Evolutionary conservation across 352 stramenopile species (phyloP), one percentile per base, ranked within the genome.

Genomic region (Halophytophthora polymorphica): DNA sequence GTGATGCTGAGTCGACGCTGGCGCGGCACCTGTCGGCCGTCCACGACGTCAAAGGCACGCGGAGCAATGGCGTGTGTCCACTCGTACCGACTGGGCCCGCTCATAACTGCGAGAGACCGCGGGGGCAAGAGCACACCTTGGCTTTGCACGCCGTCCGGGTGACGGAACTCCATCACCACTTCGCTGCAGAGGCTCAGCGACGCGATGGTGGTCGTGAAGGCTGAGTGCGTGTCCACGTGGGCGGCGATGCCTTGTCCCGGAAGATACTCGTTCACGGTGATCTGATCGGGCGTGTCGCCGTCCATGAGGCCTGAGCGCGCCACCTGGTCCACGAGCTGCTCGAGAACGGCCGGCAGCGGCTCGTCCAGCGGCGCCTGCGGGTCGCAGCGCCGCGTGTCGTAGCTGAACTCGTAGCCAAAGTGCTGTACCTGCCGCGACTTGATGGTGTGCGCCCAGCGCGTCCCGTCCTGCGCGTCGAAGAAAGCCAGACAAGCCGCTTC

Each of bases 191-290:
- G 64, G 35, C 80, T 93, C 40, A 96, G 61, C 29, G 83, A 90
- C 28, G 73, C 77, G 53, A 96, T 93, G 12, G 77, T 84, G 7
- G 72, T 77, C 10, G 73, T 88, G 53, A 96, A 97, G 6, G 86
- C 87, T 23, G 79, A 92, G 57, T 96, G 87, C 6, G 87, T 95
- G 58, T 97, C 89, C 22, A 93, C 70, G 50, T 97, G 88, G 22
- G 79, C 79, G 7, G 87, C 74, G 50, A 97, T 96, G 31, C 87
- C 88, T 55, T 96, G 84, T 15, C 88, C 88, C 0, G 86, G 87
- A 34, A 87, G 44, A 69, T 97, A 97, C 51, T 96, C 88, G 58
- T 97, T 97, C 42, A 90, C 73, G 1, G 83, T 93, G 58, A 93
- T 86, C 60, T 93, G 83, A 41, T 93, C 73, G 0, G 81, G 81